phyloP scores from a whole-genome alignment of 768 basidiomycete genomes.

The Suillus paluster region DNA sequence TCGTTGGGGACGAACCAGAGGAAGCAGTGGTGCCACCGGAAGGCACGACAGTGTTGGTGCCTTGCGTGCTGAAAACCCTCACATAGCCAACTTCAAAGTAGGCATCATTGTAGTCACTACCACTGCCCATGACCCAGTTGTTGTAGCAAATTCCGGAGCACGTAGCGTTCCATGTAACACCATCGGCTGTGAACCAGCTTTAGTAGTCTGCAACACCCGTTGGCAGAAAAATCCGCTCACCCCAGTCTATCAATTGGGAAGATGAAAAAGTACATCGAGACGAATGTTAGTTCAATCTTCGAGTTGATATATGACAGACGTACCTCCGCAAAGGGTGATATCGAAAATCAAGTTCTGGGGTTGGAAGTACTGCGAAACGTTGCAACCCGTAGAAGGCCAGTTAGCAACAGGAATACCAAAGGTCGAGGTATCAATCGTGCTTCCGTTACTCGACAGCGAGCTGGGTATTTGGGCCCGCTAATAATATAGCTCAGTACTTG shows the following conservation, averaged over 20 bases:
- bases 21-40: slow-evolving; percentile 14
- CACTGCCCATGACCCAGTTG: slow-evolving; percentile 68
- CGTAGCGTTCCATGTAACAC: slow-evolving; percentile 58
- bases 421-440: slow-evolving; percentile 55
- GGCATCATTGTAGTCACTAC: slow-evolving; percentile 63
- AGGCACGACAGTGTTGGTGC: slow-evolving; percentile 31
- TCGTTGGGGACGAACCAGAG: slow-evolving; percentile 19
- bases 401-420: slow-evolving; percentile 73
- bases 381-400: slow-evolving; percentile 64
- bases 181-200: slow-evolving; percentile 12
- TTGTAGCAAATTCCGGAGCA: slow-evolving; percentile 72
- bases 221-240: slow-evolving; percentile 21
- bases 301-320: slow-evolving; percentile 28
- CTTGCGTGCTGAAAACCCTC: slow-evolving; percentile 47
- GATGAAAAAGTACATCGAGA: background rate
- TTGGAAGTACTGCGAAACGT: slow-evolving; percentile 55
- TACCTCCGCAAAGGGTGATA: slow-evolving; percentile 71
- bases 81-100: slow-evolving; percentile 76
- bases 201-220: background rate
- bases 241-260: slow-evolving; percentile 32
- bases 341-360: slow-evolving; percentile 73
- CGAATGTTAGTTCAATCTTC: slow-evolving; percentile 35
- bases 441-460: slow-evolving; percentile 50
- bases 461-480: slow-evolving; percentile 49
- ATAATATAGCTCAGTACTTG: background rate